Percentiles rank a stretch among this genome's conserved stretches.
These are phyloP conservation scores for Clarireedia monteithiana DNA, from an alignment of 2,329 filamentous ascomycete genomes.

Conservation along the genomic window DNA sequence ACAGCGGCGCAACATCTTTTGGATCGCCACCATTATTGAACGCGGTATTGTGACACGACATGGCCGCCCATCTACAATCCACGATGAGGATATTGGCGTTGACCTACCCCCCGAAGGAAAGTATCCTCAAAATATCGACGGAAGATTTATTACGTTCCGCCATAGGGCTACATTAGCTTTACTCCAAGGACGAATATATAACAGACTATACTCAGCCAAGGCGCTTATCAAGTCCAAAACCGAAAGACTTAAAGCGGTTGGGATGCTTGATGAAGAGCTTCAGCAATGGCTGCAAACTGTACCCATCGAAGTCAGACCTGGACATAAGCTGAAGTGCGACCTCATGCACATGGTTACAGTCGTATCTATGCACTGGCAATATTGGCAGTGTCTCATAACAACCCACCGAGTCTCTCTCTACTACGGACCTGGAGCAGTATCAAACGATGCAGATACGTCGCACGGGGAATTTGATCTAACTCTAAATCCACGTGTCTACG, in stretches of 20 bases:
- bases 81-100: conserved; percentile 23
- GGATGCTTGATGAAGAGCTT: conserved; percentile 19
- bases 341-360: conserved; percentile 14
- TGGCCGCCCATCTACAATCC: conserved; percentile 21
- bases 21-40: conserved; percentile 20
- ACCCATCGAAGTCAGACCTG: conserved; percentile 23
- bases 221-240: conserved; percentile 18
- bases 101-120: conserved; percentile 17
- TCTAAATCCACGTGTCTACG: conserved; percentile 17
- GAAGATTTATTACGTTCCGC: conserved; percentile 15
- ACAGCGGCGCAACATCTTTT: conserved; percentile 22
- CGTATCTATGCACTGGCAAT: conserved; percentile 21
- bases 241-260: conserved; percentile 17
- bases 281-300: conserved; percentile 19
- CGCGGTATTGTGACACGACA: conserved; percentile 13
- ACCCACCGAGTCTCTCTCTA: conserved; percentile 19
- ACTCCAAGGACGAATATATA: conserved; percentile 20
- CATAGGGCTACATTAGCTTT: conserved; percentile 15
- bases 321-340: conserved; percentile 15
- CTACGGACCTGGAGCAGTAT: conserved; percentile 11
- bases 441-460: conserved; percentile 2
- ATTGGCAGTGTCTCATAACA: conserved; percentile 18
- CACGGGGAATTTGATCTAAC: conserved; percentile 5
- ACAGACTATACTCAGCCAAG: conserved; percentile 21
- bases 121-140: conserved; percentile 7